A percentile compares a stretch with the other conserved stretches of the same genome.
phyloP scores from a whole-genome alignment of 2,329 filamentous ascomycete species.

The Daldinia eschscholtzii region DNA sequence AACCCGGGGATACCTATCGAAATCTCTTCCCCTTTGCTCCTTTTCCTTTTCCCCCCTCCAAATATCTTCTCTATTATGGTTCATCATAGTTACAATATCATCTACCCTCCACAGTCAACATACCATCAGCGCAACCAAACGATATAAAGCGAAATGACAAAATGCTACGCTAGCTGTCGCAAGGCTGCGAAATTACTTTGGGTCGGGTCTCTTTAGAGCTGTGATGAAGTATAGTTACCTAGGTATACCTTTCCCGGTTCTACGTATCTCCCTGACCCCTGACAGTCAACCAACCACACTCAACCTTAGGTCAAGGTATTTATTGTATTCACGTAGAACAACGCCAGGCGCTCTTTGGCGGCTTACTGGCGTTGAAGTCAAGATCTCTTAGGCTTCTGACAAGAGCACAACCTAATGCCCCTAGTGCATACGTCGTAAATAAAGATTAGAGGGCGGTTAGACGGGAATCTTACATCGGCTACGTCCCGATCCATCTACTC shows the following conservation, averaged over 20 bases:
- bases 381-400: not conserved
- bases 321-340: not conserved
- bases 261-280: constrained; percentile 3
- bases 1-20: constrained; percentile 37
- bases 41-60: constrained; percentile 13
- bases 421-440: constrained; percentile 22
- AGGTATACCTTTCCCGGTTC: constrained; percentile 7
- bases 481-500: constrained; percentile 30
- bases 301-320: not conserved
- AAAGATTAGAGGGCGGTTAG: constrained; percentile 13
- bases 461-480: constrained; percentile 37
- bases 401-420: constrained; percentile 17
- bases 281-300: constrained; percentile 10
- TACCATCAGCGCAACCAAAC: constrained; percentile 36
- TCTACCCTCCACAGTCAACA: constrained; percentile 36
- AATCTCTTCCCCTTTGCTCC: constrained; percentile 10
- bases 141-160: constrained; percentile 47
- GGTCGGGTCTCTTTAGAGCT: constrained; percentile 21
- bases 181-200: constrained; percentile 40
- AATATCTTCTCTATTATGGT: constrained; percentile 16
- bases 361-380: constrained; percentile 1
- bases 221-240: constrained; percentile 22
- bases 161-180: constrained; percentile 44
- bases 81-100: constrained; percentile 35
- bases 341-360: constrained; percentile 7